Evolutionary conservation across 192 early-diverging fungal species (phyloP), one percentile per base, ranked within the genome.

Genomic region (Glomus cerebriforme): DNA sequence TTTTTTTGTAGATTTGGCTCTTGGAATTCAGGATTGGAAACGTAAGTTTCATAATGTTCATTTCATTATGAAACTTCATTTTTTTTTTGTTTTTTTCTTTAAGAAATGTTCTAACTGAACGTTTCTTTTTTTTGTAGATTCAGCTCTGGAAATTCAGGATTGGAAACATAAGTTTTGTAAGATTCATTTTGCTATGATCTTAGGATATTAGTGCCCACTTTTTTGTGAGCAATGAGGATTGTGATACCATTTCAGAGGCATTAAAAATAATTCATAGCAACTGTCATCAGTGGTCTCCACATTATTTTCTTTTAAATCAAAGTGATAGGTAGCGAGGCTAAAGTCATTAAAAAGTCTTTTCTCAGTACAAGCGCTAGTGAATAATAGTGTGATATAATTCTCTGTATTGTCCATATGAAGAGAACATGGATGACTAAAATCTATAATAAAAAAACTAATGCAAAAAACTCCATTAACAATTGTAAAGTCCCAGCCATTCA

Each of bases 291-390:
- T 81, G 76, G 58, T 39, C 17, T 19, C 67, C 67, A 43, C 26
- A 58, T 73, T 81, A 79, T 31, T 47, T 81, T 0, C 67, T 81
- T 31, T 26, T 67, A 17, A 54, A 81, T 29, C 47, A 71, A 43
- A 79, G 66, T 10, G n/a, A n/a, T n/a, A n/a, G 27, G 35, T 59
- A 47, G 69, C 8, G 69, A 78, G 7, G 27, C 59, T 45, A 58
- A 63, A 13, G 27, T 15, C 10, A 63, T 76, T 77, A 45, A 31
- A 67, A 4, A 22, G 59, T 10, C 79, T n/a, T 81, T 81, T 66
- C 43, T 43, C 0, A 45, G 47, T 22, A 19, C 64, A 2, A n/a
- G 1, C 22, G 32, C 3, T n/a, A 63, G 27, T 32, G 9, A 69
- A 26, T 64, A 81, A 35, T 8, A 70, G 24, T 81, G 74, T 31